Conservation (phyloP, 768 basidiomycete genomes). For the Lentinula edodes region DNA sequence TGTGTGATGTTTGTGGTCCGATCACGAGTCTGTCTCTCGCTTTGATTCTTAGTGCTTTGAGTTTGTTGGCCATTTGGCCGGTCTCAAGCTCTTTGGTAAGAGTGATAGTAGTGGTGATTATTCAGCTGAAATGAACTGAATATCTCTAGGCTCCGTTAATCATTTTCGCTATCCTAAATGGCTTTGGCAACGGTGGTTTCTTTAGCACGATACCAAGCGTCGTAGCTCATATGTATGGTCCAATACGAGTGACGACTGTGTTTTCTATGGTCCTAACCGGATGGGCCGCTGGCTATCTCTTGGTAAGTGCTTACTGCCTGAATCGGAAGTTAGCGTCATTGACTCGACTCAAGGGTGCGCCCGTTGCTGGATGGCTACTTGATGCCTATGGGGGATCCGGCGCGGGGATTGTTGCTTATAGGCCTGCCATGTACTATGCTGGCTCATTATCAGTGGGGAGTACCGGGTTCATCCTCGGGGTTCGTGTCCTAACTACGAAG, state of each 20-base stretch:
- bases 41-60: constrained; percentile 21
- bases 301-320: not conserved
- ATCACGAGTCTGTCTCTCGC: constrained; percentile 20
- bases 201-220: constrained; percentile 27
- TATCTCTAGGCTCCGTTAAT: constrained; percentile 12
- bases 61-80: constrained; percentile 24
- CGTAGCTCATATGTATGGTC: constrained; percentile 21
- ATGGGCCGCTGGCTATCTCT: constrained; percentile 20
- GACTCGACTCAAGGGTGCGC: not conserved
- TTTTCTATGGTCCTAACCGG: constrained; percentile 28
- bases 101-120: too few relatives aligned
- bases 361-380: not conserved
- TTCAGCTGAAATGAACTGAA: too few relatives aligned
- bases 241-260: constrained; percentile 21
- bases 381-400: constrained; percentile 1
- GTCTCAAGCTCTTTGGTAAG: constrained; percentile 17
- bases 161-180: constrained; percentile 18
- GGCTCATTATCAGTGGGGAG: constrained; percentile 2
- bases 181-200: constrained; percentile 25
- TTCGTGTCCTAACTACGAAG: not conserved
- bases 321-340: not conserved
- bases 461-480: not conserved
- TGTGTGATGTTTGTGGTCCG: constrained; percentile 24
- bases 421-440: constrained; percentile 3
- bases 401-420: not conserved